These are phyloP conservation scores for Adansonia digitata DNA, from an alignment of 345 rosid species.

Conservation along the genomic window DNA sequence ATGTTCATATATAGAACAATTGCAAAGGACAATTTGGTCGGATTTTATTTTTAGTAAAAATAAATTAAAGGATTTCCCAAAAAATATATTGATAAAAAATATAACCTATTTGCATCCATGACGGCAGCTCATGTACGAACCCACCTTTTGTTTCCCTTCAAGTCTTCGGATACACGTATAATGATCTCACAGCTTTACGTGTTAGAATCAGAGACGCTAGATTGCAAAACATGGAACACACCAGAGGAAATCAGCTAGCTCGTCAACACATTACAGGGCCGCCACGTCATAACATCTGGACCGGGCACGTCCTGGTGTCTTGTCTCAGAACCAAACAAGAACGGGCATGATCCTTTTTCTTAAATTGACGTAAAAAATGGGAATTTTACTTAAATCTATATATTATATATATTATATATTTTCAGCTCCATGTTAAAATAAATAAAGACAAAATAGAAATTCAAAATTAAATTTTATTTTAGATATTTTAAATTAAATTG, in stretches of 20 bases:
- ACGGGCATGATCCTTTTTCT: too few species aligned
- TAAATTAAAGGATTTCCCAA: not conserved
- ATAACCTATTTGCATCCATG: not conserved
- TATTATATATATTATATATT: too few species aligned
- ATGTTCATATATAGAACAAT: too few species aligned
- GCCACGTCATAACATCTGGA: not conserved
- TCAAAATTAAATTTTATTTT: too few species aligned
- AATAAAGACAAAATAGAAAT: too few species aligned
- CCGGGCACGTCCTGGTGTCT: not conserved
- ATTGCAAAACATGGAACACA: not conserved
- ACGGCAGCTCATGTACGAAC: not conserved
- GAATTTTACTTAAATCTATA: too few species aligned
- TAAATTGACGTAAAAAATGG: too few species aligned
- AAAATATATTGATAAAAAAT: not conserved
- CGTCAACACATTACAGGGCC: not conserved
- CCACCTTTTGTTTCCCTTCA: too few species aligned
- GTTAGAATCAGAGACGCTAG: not conserved
- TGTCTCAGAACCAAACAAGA: too few species aligned
- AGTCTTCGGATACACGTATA: not conserved
- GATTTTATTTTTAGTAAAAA: not conserved
- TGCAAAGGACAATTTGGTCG: not conserved
- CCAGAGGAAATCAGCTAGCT: not conserved
- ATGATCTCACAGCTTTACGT: not conserved
- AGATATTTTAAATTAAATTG: too few species aligned
- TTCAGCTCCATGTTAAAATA: too few species aligned